A percentile compares a stretch with the other conserved stretches of the same genome.
Evolutionary conservation across 306 rosid species (phyloP).

Genomic region (Aeschynomene evenia): DNA sequence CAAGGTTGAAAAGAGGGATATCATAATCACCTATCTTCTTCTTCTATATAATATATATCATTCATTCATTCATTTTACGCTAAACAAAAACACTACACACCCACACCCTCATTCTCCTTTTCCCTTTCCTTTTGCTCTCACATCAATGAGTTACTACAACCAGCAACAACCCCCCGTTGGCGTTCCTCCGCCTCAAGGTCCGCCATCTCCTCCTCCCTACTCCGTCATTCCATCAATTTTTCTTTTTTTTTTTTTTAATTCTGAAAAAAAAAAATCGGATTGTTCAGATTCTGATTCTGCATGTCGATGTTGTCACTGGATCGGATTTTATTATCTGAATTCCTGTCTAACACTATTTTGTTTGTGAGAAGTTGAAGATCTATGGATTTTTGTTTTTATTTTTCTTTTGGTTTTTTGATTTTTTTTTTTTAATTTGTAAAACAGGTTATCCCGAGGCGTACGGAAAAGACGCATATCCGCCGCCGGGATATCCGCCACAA

Average conservation of each 20-base stretch:
- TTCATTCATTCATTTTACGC: too few relatives aligned
- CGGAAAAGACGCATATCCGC: conserved; percentile 78
- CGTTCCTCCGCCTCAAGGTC: conserved; percentile 93
- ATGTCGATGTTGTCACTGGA: neutral
- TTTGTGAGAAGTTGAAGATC: conserved; percentile 2
- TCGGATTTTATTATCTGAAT: neutral
- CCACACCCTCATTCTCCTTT: neutral
- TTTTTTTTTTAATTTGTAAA: neutral
- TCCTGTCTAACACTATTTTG: neutral
- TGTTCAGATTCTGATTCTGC: neutral
- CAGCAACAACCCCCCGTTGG: conserved; percentile 94
- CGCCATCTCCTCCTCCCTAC: neutral
- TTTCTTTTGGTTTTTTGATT: neutral
- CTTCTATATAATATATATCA: too few relatives aligned
- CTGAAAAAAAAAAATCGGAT: too few relatives aligned
- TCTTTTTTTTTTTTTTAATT: neutral
- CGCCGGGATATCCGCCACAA: conserved; percentile 58
- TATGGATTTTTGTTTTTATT: neutral
- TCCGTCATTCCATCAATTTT: too few relatives aligned
- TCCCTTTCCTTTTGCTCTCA: neutral
- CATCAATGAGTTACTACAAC: conserved; percentile 68
- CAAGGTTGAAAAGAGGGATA: neutral
- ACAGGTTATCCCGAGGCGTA: conserved; percentile 85
- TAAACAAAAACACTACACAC: neutral
- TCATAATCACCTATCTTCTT: neutral